Base-by-base conservation (phyloP, 2,329 filamentous ascomycete genomes). In the Simplicillium sp. region DNA sequence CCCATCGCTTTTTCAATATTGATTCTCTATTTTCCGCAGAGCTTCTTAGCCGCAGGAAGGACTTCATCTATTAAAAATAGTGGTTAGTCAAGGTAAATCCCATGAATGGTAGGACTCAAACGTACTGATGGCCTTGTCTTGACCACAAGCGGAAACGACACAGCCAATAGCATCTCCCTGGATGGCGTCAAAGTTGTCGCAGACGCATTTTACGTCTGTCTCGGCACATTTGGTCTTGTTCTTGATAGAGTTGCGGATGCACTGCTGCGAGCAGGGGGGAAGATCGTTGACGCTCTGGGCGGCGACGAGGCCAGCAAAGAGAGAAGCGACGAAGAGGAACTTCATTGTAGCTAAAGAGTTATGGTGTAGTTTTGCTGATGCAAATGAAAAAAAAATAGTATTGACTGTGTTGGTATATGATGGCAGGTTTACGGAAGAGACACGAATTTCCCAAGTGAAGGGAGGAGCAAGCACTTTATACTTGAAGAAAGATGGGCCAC, bases 211-310 rank as follows among this genome's bases (percentile, higher is more conserved):
- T 42, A 50, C 51, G 51, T 67, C 62, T 40, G 49, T 50, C 16
- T 37, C 43, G 8, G 44, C 34, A 51, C 63, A 67, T 29, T 33
- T 45, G 5, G 45, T 37, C 31, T 50, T 48, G 32, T 57, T 54
- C 18, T 49, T 29, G 7, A 48, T 44, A 4, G 55, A 50, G 13
- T 56, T 47, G 33, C 53, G 42, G 9, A 61, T 36, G 14, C 53
- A 58, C 2, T 59, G 61, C 4, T 60, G 65, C 0, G 66, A 66
- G 0, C 66, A 54, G 37, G 61, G 34, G 48, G 64, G 62, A 42
- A 66, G 53, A 41, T 60, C 57, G 38, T 17, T 37, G 35, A 46
- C 48, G 42, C 50, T 48, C 55, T 62, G 35, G 12, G 37, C 28
- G 13, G 28, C 14, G 37, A 31, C 20, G 3, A 17, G 7, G 37